phyloP scores from a whole-genome alignment of 108 stramenopile species.

The Nitzschia inconspicua region DNA sequence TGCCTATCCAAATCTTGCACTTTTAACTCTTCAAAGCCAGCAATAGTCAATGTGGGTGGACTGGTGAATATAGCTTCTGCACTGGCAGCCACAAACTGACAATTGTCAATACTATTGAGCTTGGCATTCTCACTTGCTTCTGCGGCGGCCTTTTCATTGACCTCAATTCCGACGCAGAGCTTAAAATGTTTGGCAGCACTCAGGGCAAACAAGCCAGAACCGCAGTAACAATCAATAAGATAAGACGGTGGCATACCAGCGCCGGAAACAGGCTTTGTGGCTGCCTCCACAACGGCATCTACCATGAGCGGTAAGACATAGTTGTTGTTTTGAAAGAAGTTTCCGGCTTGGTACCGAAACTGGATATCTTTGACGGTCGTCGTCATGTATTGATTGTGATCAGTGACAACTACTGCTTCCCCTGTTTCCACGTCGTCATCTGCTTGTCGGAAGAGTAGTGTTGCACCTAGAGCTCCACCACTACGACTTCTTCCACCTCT shows the following conservation, averaged over 20 bases:
- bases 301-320: constrained; percentile 89
- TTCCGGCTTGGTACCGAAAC: constrained; percentile 90
- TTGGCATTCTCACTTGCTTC: constrained; percentile 84
- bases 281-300: constrained; percentile 76
- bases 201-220: constrained; percentile 92
- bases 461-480: constrained; percentile 58
- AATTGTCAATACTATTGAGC: constrained; percentile 78
- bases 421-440: constrained; percentile 37
- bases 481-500: background rate
- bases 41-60: constrained; percentile 15
- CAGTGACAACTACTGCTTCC: constrained; percentile 65
- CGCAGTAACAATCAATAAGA: constrained; percentile 96
- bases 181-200: constrained; percentile 74
- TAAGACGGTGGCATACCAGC: constrained; percentile 28
- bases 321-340: constrained; percentile 98
- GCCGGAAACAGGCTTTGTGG: constrained; percentile 18
- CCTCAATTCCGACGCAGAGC: constrained; percentile 91
- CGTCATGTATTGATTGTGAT: constrained; percentile 72
- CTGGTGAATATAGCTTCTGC: constrained; percentile 88
- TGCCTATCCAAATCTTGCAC: constrained; percentile 75
- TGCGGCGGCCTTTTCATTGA: constrained; percentile 82
- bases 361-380: constrained; percentile 63
- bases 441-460: constrained; percentile 84
- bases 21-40: constrained; percentile 14
- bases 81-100: constrained; percentile 82